Evolutionary conservation across 805 yeast species (phyloP), one percentile per base, ranked within the genome.

Genomic region (Saturnispora silvae): DNA sequence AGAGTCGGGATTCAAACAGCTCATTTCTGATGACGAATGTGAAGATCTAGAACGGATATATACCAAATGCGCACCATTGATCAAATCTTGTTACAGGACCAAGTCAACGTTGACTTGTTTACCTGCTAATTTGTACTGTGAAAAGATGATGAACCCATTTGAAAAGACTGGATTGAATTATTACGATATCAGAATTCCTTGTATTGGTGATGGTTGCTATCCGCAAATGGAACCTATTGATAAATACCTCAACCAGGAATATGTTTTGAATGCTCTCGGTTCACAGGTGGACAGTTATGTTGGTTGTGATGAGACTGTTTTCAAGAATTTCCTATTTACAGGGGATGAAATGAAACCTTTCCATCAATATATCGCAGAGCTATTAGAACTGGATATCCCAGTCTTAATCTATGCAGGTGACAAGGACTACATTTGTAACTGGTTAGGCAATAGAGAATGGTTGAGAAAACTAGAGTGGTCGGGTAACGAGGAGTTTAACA

Each of bases 281-380:
- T 94, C 89, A 17, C 95, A 89, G 61, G 94, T 86, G 43, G 84
- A 79, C 35, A 56, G 61, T 14, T 89, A 73, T 60, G 71, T 72
- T 49, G 71, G 81, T 13, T 86, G 96, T 65, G 83, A 80, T 63
- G 72, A 72, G 51, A 80, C 76, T 41, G 77, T 89, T 43, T 77
- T 77, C 67, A 70, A 78, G 56, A 78, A 82, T 67, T 89, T 89
- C 60, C 52, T 81, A 46, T 72, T 84, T 48, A 75, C 83, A 16
- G 96, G 96, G 45, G 98, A 89, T 63, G 81, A 89, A 81, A 76
- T 81, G 78, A 78, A 79, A 59, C 95, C 95, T 19, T 85, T 77
- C 69, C 92, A 84, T 55, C 71, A 67, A 49, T 75, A 73, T 35
- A 84, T 89, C 28, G 66, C 77, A 18, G 76, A 75, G 32, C 62